phyloP scores from a whole-genome alignment of 169 alveolate species.

The Babesia ovis region DNA sequence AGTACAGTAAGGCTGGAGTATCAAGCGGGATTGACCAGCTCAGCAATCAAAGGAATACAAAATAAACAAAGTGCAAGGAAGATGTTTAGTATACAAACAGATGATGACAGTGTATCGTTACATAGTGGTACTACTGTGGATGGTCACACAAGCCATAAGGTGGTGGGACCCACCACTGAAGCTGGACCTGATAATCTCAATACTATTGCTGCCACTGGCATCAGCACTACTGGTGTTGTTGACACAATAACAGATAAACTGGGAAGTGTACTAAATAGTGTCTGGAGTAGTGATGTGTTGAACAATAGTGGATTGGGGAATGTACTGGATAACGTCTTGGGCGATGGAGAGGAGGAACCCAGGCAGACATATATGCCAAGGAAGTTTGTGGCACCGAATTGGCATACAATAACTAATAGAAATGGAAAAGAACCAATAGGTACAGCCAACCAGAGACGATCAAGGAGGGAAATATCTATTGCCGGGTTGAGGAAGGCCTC shows the following conservation, averaged over 20 bases:
- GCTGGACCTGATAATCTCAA: no score
- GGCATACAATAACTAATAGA: not conserved
- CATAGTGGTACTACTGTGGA: slow-evolving; percentile 5
- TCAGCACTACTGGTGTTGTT: not conserved
- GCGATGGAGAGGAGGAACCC: no score
- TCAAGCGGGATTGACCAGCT: slow-evolving; percentile 24
- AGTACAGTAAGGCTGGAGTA: slow-evolving; percentile 42
- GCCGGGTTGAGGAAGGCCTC: not conserved
- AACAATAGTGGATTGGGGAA: not conserved
- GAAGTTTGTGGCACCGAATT: not conserved
- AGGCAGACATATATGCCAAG: not conserved
- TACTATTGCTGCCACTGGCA: no score
- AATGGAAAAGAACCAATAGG: not conserved
- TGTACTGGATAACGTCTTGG: not conserved
- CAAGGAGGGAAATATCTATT: not conserved
- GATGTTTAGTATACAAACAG: slow-evolving; percentile 15
- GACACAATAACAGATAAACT: not conserved
- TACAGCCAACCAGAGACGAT: not conserved
- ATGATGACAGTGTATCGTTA: slow-evolving; percentile 8
- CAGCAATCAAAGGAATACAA: slow-evolving; percentile 10
- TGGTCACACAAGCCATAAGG: no score
- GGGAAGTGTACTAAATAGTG: not conserved
- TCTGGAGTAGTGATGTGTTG: not conserved
- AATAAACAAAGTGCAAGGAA: slow-evolving; percentile 11
- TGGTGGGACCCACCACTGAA: no score